Base-by-base conservation (phyloP, 139 green algal species). In the Volvox reticuliferus region DNA sequence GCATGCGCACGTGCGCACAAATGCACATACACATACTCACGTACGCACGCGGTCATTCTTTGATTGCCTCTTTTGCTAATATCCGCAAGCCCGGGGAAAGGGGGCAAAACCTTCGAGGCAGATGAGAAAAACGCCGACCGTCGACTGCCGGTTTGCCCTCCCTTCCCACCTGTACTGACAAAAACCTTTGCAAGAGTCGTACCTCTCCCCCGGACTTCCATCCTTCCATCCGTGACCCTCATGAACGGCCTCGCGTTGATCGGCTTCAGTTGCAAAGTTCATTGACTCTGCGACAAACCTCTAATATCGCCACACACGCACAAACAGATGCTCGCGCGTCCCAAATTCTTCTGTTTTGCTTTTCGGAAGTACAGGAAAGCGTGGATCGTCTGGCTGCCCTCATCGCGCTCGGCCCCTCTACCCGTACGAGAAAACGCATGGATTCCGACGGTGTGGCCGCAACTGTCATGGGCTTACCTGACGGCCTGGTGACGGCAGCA, bases 301-400 rank as follows among this genome's bases (percentile, higher is more conserved):
- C 62, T 19, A 69, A 69, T 19, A 69, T 19, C 62, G n/a, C n/a
- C n/a, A n/a, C n/a, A n/a, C n/a, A n/a, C n/a, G n/a, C n/a, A 22
- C 73, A 12, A 35, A 19, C 73, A 33, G 17, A 32, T 18, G 14
- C 37, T n/a, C 73, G 35, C 73, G 28, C 28, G 28, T 33, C 2
- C 2, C 28, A 14, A 12, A 32, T 36, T 9, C 73, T 79, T 44
- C 28, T 32, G 73, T 79, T 79, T 32, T 19, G 2, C 2, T 33
- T 3, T 19, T 33, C 18, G 44, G 65, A 1, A 19, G 32, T 30
- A 22, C 86, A 90, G 86, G 86, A 90, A 24, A 84, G 71, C 19
- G 26, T 90, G 0, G 73, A 90, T 3, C 44, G 86, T 1, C 71
- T 90, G 30, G 86, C 86, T 0, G 86, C 86, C 0, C 69, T 90